Evolutionary conservation across 176 grass and related monocot genomes (phyloP).

Genomic region (Guadua angustifolia): DNA sequence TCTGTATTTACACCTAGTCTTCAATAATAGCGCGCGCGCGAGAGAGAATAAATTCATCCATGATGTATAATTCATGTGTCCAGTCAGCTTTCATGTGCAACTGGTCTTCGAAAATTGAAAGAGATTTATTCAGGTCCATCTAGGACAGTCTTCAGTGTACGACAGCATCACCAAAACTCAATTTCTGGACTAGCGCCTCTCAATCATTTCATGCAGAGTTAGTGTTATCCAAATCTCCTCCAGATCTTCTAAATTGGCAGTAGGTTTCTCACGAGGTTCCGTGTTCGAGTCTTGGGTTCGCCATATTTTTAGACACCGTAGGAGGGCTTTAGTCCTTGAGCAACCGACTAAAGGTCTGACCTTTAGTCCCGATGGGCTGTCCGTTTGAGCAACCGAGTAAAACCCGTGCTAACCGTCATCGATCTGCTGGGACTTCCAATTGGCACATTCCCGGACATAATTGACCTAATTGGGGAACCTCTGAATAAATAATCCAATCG

Average conservation of each 20-base stretch:
- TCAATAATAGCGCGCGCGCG: no score
- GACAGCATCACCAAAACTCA: not conserved
- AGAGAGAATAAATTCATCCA: no score
- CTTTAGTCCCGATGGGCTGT: no score
- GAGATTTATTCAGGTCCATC: not conserved
- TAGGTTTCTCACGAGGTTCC: slow-evolving; percentile 22
- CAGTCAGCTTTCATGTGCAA: no score
- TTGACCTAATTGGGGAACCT: not conserved
- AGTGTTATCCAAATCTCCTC: not conserved
- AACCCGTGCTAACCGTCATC: no score
- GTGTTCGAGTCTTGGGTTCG: no score
- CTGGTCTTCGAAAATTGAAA: not conserved
- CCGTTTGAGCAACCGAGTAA: no score
- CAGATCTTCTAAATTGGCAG: not conserved
- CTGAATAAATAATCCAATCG: not conserved
- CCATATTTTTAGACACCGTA: no score
- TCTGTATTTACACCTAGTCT: no score
- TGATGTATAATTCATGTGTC: no score
- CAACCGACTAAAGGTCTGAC: no score
- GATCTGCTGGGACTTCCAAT: not conserved
- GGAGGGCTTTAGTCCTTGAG: no score
- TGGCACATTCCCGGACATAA: not conserved
- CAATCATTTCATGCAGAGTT: not conserved
- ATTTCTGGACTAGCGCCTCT: not conserved
- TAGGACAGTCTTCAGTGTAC: not conserved